Percentiles rank a stretch among this genome's conserved stretches.
phyloP scores from a whole-genome alignment of 202 grass and related monocot species.

The Schoenoplectus tabernaemontani region DNA sequence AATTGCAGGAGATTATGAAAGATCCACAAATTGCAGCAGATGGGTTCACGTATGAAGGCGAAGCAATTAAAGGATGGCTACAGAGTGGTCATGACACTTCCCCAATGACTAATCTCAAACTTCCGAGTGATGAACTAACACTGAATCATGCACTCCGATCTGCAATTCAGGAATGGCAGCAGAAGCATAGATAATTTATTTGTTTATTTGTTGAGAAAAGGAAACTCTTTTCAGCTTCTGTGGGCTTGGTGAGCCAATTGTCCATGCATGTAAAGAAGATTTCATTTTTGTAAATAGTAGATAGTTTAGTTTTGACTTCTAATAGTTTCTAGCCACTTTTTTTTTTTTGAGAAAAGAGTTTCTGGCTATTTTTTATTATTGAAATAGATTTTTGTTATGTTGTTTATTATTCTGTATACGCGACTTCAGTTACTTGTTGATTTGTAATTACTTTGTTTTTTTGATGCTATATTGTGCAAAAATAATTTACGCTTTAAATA shows the following conservation, averaged over 20 bases:
- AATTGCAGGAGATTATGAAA: slow-evolving; percentile 55
- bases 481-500: too few relatives aligned
- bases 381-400: background rate
- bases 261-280: background rate
- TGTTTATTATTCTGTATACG: background rate
- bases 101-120: slow-evolving; percentile 66
- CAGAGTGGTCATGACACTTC: slow-evolving; percentile 42
- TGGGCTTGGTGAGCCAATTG: background rate
- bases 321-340: background rate
- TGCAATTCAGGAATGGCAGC: slow-evolving; percentile 50
- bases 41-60: slow-evolving; percentile 75
- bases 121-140: slow-evolving; percentile 24
- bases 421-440: background rate
- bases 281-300: too few relatives aligned
- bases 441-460: background rate
- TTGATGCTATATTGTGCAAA: too few relatives aligned
- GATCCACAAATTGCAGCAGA: slow-evolving; percentile 71
- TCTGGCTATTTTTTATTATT: too few relatives aligned
- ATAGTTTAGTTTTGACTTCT: background rate
- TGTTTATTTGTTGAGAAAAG: background rate
- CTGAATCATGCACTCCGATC: slow-evolving; percentile 55
- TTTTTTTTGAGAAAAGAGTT: too few relatives aligned
- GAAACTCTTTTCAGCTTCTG: background rate
- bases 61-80: slow-evolving; percentile 57
- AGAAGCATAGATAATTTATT: background rate